A percentile compares a stretch with the other conserved stretches of the same genome.
phyloP scores from a whole-genome alignment of 2,329 filamentous ascomycete genomes.

The Fonsecaea nubica region DNA sequence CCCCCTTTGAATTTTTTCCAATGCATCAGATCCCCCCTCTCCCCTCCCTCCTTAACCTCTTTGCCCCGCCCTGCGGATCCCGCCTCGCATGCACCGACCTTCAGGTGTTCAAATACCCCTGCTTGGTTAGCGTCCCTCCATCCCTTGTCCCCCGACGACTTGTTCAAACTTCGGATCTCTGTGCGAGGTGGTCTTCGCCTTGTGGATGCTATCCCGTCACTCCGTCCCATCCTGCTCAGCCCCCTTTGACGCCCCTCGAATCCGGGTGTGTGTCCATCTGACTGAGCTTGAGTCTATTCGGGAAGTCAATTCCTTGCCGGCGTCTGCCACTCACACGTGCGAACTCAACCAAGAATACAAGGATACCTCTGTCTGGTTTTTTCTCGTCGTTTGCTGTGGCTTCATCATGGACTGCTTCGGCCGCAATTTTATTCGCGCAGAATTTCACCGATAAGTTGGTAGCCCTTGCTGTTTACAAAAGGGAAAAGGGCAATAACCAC shows the following conservation, averaged over 20 bases:
- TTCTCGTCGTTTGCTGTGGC: neutral
- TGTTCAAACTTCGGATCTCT: constrained; percentile 6
- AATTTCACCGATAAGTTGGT: neutral
- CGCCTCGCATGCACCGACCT: neutral
- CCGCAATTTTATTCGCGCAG: neutral
- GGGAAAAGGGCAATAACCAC: too few relatives aligned
- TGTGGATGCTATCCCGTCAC: neutral
- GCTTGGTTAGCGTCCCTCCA: neutral
- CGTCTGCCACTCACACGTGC: constrained; percentile 6
- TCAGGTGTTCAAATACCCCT: neutral
- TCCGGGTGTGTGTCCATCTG: constrained; percentile 1
- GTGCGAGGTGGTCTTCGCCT: neutral
- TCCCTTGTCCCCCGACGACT: constrained; percentile 6
- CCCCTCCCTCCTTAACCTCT: neutral
- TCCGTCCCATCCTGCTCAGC: neutral
- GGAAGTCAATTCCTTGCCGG: constrained; percentile 2
- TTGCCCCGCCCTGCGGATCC: neutral
- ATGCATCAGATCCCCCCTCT: neutral
- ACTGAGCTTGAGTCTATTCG: constrained; percentile 8
- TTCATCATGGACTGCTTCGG: neutral
- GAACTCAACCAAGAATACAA: constrained; percentile 1
- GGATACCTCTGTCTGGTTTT: constrained; percentile 1
- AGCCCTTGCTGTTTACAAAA: too few relatives aligned
- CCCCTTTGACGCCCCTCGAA: neutral
- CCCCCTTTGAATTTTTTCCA: neutral